Evolutionary conservation across 2,329 filamentous ascomycete genomes (phyloP), one percentile per base, ranked within the genome.

Genomic region (Aspergillus viridinutans): DNA sequence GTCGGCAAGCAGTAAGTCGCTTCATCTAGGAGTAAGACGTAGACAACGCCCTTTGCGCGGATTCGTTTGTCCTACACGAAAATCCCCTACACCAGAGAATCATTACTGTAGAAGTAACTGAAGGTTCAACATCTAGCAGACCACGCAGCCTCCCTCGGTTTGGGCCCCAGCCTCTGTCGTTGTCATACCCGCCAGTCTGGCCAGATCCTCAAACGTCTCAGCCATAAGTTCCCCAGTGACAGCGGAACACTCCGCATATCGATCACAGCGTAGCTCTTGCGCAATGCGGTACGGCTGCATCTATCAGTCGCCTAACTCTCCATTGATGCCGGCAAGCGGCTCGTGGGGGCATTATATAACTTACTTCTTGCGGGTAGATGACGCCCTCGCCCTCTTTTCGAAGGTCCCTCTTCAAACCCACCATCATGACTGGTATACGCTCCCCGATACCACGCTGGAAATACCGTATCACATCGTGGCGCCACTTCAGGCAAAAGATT

Each of bases 241-340:
- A 43, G 84, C 83, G 59, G 82, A 85, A 61, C 84, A 87, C 66
- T 87, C 84, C 3, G 83, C 84, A 69, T 87, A 87, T 38, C 78
- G 74, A 74, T 87, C 84, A 67, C 81, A 84, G 25, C 83, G 75
- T 72, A 86, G 80, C 62, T 83, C 80, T 62, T 85, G 83, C 17
- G 84, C 83, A 6, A 83, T 83, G 70, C 66, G 80, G 74, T 80
- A 84, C 72, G 61, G 83, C 79, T 77, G 63, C 67, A 61, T 64
- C 63, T 20, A 63, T 60, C 28, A 65, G 53, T 10, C 21, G 3
- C 14, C 5, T 23, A 12, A 14, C 14, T 23, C 21, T 23, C 7
- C 20, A 10, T 23, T 35, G 10, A 26, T 35, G 20, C 38, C 23
- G 12, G 29, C 49, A 47, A 26, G 21, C 17, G n/a, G n/a, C 29